A percentile compares a stretch with the other conserved stretches of the same genome.
Evolutionary conservation across 164 flowering plant genomes (phyloP).

Genomic region (Dillenia suffruticosa): DNA sequence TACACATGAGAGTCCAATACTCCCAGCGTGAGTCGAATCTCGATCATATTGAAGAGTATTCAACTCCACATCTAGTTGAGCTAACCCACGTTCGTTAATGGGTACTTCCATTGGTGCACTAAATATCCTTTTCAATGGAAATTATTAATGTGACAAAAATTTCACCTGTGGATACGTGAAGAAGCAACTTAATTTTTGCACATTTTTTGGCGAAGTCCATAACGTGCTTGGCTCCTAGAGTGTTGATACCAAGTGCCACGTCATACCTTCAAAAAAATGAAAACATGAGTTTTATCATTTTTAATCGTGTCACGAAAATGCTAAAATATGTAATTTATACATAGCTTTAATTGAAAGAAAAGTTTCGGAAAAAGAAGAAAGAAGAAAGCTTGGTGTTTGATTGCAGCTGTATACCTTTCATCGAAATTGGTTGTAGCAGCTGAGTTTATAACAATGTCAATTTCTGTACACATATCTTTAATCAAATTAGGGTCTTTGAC

Average conservation of each 20-base stretch:
- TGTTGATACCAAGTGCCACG: constrained; percentile 36
- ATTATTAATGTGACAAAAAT: no score
- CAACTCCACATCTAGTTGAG: no score
- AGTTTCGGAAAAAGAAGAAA: no score
- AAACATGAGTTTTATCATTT: neutral
- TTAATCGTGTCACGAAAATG: neutral
- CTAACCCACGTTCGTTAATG: no score
- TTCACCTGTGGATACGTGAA: constrained; percentile 56
- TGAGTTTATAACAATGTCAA: constrained; percentile 42
- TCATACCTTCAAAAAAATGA: constrained; percentile 39
- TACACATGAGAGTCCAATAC: no score
- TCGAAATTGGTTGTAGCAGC: constrained; percentile 67
- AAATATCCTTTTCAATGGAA: no score
- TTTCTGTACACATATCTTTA: constrained; percentile 32
- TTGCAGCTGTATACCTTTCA: constrained; percentile 25
- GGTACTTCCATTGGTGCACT: no score
- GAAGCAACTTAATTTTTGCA: constrained; percentile 25
- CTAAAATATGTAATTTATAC: no score
- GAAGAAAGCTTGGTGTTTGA: no score
- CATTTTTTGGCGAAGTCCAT: constrained; percentile 50
- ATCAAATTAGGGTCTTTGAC: constrained; percentile 25
- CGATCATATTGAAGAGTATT: no score
- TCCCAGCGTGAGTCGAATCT: no score
- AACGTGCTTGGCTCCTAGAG: constrained; percentile 42
- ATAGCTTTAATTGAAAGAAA: no score